A percentile compares a stretch with the other conserved stretches of the same genome.
These are phyloP conservation scores for Pseudogymnoascus sp. DNA, from an alignment of 2,329 filamentous ascomycete species.

Conservation along the genomic window DNA sequence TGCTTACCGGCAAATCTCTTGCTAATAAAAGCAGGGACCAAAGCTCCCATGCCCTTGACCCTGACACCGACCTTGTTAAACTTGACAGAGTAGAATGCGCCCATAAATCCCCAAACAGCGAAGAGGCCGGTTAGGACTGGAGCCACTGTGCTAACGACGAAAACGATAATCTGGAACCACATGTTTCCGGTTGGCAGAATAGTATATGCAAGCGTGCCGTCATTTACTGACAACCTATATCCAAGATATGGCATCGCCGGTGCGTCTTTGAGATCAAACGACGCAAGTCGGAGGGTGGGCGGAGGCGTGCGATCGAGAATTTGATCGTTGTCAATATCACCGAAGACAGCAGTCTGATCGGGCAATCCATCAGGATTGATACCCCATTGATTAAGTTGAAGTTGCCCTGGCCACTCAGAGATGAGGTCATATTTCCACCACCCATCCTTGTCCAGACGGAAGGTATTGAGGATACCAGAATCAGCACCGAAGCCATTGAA, in stretches of 20 bases:
- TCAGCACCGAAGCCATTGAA: constrained; percentile 60
- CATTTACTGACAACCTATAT: constrained; percentile 47
- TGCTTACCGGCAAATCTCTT: background rate
- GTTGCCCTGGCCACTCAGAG: constrained; percentile 53
- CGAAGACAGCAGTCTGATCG: constrained; percentile 50
- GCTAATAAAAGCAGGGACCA: background rate
- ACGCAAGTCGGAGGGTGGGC: constrained; percentile 44
- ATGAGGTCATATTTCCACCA: constrained; percentile 53
- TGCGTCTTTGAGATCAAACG: constrained; percentile 49
- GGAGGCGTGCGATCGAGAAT: constrained; percentile 54
- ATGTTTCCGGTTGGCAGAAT: constrained; percentile 46
- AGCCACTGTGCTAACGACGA: constrained; percentile 43
- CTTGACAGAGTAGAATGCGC: constrained; percentile 44
- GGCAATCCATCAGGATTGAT: constrained; percentile 56
- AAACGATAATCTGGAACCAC: constrained; percentile 44
- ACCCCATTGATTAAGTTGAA: constrained; percentile 59
- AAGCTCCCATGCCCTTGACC: constrained; percentile 6
- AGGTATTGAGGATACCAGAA: constrained; percentile 45
- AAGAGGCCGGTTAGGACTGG: constrained; percentile 42
- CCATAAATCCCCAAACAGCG: constrained; percentile 48
- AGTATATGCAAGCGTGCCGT: constrained; percentile 44
- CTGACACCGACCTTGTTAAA: constrained; percentile 49
- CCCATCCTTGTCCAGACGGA: constrained; percentile 42
- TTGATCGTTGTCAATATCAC: constrained; percentile 52
- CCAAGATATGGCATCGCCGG: constrained; percentile 46